Conservation (phyloP, 768 basidiomycete species). For the Suillus ampliporus region DNA sequence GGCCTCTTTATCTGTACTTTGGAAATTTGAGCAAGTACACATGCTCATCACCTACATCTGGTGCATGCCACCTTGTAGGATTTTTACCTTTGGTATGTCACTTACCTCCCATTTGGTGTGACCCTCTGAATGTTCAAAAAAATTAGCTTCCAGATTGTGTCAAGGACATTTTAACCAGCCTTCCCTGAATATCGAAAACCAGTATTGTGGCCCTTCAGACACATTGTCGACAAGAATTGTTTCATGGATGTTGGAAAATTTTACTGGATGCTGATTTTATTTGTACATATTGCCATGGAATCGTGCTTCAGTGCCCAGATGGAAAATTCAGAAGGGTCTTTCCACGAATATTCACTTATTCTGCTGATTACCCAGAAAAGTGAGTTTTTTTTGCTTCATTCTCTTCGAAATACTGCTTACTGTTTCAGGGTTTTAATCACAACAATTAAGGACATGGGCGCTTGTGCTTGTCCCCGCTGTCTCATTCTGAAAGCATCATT, state of each 20-base stretch:
- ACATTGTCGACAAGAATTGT: slow-evolving; percentile 25
- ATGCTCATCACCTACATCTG: slow-evolving; percentile 6
- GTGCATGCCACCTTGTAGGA: slow-evolving; percentile 25
- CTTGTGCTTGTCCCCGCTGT: slow-evolving; percentile 30
- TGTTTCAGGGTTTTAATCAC: slow-evolving; percentile 25
- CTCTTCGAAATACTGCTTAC: no score
- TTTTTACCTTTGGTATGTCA: slow-evolving; percentile 22
- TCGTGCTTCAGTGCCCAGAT: slow-evolving; percentile 28
- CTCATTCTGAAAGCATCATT: slow-evolving; percentile 16
- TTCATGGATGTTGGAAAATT: slow-evolving; percentile 29
- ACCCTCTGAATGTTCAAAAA: neutral
- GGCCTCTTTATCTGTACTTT: slow-evolving; percentile 23
- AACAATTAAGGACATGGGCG: slow-evolving; percentile 22
- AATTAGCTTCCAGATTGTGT: slow-evolving; percentile 23
- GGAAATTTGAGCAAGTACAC: slow-evolving; percentile 15
- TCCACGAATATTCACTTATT: slow-evolving; percentile 28
- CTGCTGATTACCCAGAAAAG: slow-evolving; percentile 41
- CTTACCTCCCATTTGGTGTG: no score
- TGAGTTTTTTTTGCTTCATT: slow-evolving; percentile 24
- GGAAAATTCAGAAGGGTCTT: slow-evolving; percentile 21
- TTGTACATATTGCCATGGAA: slow-evolving; percentile 26
- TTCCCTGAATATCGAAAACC: neutral
- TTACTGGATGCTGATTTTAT: slow-evolving; percentile 32
- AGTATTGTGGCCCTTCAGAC: slow-evolving; percentile 10
- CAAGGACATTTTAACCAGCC: slow-evolving; percentile 12